phyloP scores from a whole-genome alignment of 495 filamentous ascomycete species.

The Thermothielavioides terrestris region DNA sequence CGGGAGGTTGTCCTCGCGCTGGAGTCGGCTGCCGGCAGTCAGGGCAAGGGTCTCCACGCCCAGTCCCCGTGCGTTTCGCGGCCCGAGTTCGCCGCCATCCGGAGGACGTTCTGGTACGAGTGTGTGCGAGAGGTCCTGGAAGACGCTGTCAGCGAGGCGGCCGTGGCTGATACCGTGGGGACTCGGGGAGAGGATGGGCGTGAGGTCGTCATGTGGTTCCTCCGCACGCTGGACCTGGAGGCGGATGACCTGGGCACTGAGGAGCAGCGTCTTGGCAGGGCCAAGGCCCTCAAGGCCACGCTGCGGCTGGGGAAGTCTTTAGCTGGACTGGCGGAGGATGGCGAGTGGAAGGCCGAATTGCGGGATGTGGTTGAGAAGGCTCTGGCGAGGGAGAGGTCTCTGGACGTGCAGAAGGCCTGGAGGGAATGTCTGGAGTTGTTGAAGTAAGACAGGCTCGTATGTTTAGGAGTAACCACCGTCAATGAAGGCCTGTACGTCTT shows the following conservation, averaged over 20 bases:
- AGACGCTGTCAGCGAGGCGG: constrained; percentile 8
- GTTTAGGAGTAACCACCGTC: too few species aligned
- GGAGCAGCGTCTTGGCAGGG: constrained; percentile 31
- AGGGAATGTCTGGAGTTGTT: constrained; percentile 16
- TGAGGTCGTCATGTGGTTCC: constrained; percentile 26
- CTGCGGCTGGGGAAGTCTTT: constrained; percentile 22
- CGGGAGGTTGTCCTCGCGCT: constrained; percentile 22
- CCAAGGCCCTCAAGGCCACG: constrained; percentile 28
- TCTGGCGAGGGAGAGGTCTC: constrained; percentile 30
- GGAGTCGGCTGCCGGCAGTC: constrained; percentile 8
- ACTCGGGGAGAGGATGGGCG: constrained; percentile 3
- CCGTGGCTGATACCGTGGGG: constrained; percentile 17
- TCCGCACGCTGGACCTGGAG: constrained; percentile 31
- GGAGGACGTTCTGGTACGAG: constrained; percentile 30
- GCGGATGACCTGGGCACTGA: constrained; percentile 30
- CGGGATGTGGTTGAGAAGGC: constrained; percentile 22
- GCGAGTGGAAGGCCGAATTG: constrained; percentile 9
- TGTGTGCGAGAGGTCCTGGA: constrained; percentile 24
- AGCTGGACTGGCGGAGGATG: background rate
- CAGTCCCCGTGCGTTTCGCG: constrained; percentile 21
- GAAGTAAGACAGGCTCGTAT: too few species aligned
- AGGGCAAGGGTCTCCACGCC: background rate
- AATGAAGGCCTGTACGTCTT: too few species aligned
- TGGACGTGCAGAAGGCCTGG: constrained; percentile 36
- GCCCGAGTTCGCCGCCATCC: constrained; percentile 18